Percentiles rank a stretch among this genome's conserved stretches.
These are phyloP conservation scores for Wallacemonas sp. DNA, from an alignment of 208 protist species.

Conservation along the genomic window DNA sequence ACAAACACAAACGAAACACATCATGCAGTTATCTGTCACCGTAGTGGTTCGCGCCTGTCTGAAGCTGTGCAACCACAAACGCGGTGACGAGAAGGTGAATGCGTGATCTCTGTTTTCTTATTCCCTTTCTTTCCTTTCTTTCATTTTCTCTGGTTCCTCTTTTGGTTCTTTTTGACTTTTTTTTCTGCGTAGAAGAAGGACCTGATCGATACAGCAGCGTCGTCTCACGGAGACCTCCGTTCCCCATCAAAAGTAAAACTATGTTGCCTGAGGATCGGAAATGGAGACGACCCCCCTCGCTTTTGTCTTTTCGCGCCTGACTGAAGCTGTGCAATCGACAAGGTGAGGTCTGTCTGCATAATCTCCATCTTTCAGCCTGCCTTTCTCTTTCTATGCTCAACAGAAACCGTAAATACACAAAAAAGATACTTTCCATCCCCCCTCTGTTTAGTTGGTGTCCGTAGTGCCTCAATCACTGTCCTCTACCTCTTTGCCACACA, in stretches of 20 bases:
- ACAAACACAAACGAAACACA: not conserved
- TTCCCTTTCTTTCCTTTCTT: not conserved
- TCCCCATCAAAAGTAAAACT: not conserved
- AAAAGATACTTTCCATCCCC: too few relatives aligned
- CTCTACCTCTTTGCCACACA: too few relatives aligned
- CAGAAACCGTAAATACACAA: too few relatives aligned
- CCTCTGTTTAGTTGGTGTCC: too few relatives aligned
- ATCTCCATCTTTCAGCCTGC: too few relatives aligned
- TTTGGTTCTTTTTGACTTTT: not conserved
- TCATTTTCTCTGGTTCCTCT: too few relatives aligned
- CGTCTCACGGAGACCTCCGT: not conserved
- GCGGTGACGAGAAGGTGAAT: not conserved
- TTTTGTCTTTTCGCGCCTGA: constrained; percentile 2
- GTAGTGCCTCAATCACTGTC: too few relatives aligned
- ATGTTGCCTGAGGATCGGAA: not conserved
- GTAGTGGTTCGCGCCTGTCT: constrained; percentile 7
- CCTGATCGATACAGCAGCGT: not conserved
- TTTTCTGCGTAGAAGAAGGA: too few relatives aligned
- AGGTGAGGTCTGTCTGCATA: too few relatives aligned
- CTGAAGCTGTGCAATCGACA: constrained; percentile 2
- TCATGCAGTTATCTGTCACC: not conserved
- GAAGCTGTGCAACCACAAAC: not conserved
- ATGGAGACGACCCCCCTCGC: not conserved
- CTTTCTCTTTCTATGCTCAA: too few relatives aligned
- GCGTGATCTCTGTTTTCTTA: too few relatives aligned